These are phyloP conservation scores for Cladobotryum mycophilum DNA, from an alignment of 2,329 filamentous ascomycete species.

Conservation along the genomic window DNA sequence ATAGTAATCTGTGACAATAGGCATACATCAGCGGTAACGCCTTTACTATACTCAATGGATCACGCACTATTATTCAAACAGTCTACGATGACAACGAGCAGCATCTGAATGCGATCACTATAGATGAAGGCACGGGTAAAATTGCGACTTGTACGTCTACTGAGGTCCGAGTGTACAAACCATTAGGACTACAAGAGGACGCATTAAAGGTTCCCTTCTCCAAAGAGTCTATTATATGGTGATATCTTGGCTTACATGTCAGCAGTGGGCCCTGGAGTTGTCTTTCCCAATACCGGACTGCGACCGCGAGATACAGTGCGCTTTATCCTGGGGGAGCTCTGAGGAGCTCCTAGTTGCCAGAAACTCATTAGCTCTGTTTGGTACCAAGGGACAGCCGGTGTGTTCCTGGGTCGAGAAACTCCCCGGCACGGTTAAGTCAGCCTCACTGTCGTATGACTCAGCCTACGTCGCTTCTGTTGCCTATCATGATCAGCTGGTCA, in stretches of 20 bases:
- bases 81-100: constrained; percentile 77
- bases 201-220: constrained; percentile 57
- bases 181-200: constrained; percentile 63
- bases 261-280: constrained; percentile 59
- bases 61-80: constrained; percentile 74
- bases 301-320: constrained; percentile 30
- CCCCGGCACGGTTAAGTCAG: constrained; percentile 66
- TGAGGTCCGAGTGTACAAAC: constrained; percentile 70
- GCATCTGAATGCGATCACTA: constrained; percentile 64
- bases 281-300: constrained; percentile 42
- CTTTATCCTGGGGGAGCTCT: constrained; percentile 77
- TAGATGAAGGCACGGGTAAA: constrained; percentile 79
- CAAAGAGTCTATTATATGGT: background rate
- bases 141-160: constrained; percentile 68
- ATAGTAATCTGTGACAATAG: constrained; percentile 36
- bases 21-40: constrained; percentile 86
- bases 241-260: constrained; percentile 16
- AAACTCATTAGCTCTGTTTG: constrained; percentile 62
- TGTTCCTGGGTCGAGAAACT: constrained; percentile 69
- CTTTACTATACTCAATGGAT: constrained; percentile 72
- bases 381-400: constrained; percentile 40
- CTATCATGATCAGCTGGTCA: constrained; percentile 73
- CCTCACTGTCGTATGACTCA: constrained; percentile 78
- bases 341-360: constrained; percentile 81
- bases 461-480: constrained; percentile 79